Evolutionary conservation across 2,329 filamentous ascomycete genomes (phyloP), one percentile per base, ranked within the genome.

Genomic region (Neonectria faginata): DNA sequence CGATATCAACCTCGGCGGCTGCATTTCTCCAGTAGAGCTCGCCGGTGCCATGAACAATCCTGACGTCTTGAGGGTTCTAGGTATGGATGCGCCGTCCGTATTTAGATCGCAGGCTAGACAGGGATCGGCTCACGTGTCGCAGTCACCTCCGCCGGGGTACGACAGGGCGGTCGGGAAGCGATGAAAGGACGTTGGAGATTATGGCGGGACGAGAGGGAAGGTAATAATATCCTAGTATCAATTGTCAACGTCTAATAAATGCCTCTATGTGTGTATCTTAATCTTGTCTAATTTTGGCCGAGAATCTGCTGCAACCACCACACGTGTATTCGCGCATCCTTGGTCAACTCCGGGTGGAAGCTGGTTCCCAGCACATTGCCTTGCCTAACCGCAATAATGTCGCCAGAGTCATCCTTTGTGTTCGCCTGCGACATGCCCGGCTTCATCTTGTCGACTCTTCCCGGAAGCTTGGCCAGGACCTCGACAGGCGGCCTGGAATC

Each of bases 291-390:
- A 55, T 62, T 60, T 45, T 68, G 62, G 48, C 57, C 62, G n/a
- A 79, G 53, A 59, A 79, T 91, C 79, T 95, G 88, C 71, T 86
- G 82, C 76, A 99, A 75, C 96, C 96, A 99, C 96, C 96, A 98
- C 5, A 88, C 85, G 79, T 99, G 96, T 74, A 98, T 97, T 60
- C 96, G 87, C 61, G 89, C 83, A 80, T 99, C 96, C 8, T 89
- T 87, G 0, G 95, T 98, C 78, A 99, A 79, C 79, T 99, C 96
- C 0, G 96, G 96, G 74, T 98, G 96, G 76, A 98, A 99, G 74
- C 94, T 97, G 3, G 92, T 97, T 4, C 94, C 96, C 73, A 98
- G 91, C 0, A 97, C 91, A 78, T 97, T 97, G 0, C 91, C 93
- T 80, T 98, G 94, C 68, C 88, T 86, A 36, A 98, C 93, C 0